Percentiles rank a stretch among this genome's conserved stretches.
Conservation (phyloP, 208 protist species). For the Leishmania braziliensis region DNA sequence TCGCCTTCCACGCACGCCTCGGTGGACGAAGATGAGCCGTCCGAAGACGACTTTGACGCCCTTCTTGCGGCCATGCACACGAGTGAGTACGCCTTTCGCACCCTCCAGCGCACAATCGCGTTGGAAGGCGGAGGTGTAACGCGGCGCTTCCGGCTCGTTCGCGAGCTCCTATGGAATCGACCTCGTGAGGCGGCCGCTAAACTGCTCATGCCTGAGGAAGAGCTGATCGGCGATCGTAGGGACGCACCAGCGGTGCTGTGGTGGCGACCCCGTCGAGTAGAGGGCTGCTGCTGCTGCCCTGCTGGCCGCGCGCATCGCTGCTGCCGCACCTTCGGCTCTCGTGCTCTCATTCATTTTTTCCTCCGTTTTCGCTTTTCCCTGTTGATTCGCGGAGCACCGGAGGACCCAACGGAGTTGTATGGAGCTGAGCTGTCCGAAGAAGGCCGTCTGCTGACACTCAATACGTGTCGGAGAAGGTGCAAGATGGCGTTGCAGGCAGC, state of each 20-base stretch:
- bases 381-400: slow-evolving; percentile 49
- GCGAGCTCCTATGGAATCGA: slow-evolving; percentile 79
- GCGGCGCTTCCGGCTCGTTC: slow-evolving; percentile 56
- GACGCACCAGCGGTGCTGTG: slow-evolving; percentile 7
- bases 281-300: slow-evolving; percentile 46
- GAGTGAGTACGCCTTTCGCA: slow-evolving; percentile 30
- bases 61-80: slow-evolving; percentile 9
- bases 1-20: neutral
- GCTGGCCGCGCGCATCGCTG: slow-evolving; percentile 29
- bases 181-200: slow-evolving; percentile 15
- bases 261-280: slow-evolving; percentile 29
- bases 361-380: slow-evolving; percentile 54
- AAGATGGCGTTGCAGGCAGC: slow-evolving; percentile 19
- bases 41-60: slow-evolving; percentile 9
- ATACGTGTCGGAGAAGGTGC: slow-evolving; percentile 15
- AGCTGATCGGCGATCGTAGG: neutral
- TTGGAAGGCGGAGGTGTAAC: slow-evolving; percentile 17
- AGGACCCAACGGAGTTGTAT: slow-evolving; percentile 16
- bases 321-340: slow-evolving; percentile 56
- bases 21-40: neutral
- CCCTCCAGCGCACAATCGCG: slow-evolving; percentile 9
- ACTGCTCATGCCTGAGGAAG: neutral
- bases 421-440: slow-evolving; percentile 26
- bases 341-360: slow-evolving; percentile 56
- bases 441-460: slow-evolving; percentile 24